These are phyloP conservation scores for Aspergillus unguis DNA, from an alignment of 2,329 filamentous ascomycete genomes.

Conservation along the genomic window DNA sequence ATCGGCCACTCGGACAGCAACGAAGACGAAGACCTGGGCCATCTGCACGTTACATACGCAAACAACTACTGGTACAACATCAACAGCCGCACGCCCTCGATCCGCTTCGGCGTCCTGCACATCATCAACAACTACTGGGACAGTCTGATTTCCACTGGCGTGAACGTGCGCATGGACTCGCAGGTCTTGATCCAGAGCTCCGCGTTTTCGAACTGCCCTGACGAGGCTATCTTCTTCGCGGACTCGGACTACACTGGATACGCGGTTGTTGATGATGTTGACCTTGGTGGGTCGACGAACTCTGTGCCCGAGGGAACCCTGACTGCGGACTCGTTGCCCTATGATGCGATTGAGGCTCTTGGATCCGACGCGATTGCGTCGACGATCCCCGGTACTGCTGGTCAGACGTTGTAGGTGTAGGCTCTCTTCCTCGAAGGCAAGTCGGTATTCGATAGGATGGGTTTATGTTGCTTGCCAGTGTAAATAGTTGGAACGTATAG, in stretches of 20 bases:
- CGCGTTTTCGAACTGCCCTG: conserved; percentile 45
- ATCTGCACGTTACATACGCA: conserved; percentile 62
- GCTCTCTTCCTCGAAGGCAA: too few relatives aligned
- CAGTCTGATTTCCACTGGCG: conserved; percentile 44
- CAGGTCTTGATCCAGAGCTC: conserved; percentile 59
- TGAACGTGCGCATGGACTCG: conserved; percentile 58
- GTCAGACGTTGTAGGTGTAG: conserved; percentile 23
- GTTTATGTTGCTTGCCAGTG: too few relatives aligned
- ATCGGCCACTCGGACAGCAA: conserved; percentile 60
- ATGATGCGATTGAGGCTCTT: conserved; percentile 42
- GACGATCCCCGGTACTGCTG: conserved; percentile 39
- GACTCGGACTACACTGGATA: conserved; percentile 38
- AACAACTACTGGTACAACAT: conserved; percentile 66
- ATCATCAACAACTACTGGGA: conserved; percentile 54
- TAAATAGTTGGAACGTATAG: too few relatives aligned
- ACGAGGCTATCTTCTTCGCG: conserved; percentile 46
- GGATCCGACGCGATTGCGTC: conserved; percentile 48
- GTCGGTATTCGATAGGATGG: too few relatives aligned
- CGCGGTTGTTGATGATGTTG: conserved; percentile 44
- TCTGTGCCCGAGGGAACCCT: conserved; percentile 51
- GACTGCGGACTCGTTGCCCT: conserved; percentile 51
- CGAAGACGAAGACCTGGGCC: conserved; percentile 56
- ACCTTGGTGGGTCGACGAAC: conserved; percentile 49
- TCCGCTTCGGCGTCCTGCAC: conserved; percentile 66
- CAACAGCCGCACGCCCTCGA: conserved; percentile 60